Percentiles rank a stretch among this genome's conserved stretches.
phyloP scores from a whole-genome alignment of 208 protist species.

The Crithidia mellificae region DNA sequence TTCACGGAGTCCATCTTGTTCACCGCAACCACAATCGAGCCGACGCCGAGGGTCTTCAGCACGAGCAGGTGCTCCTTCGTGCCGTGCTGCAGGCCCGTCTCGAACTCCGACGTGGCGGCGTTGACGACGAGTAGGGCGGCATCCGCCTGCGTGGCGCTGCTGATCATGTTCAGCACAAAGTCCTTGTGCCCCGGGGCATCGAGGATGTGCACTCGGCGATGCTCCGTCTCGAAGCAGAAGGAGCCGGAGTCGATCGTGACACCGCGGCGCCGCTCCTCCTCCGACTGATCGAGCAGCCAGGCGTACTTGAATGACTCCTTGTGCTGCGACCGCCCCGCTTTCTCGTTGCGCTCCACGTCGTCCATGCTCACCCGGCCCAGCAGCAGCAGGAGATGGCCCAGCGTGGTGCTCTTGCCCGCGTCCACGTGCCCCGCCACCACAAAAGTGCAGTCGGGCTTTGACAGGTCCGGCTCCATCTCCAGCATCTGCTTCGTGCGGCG shows the following conservation, averaged over 20 bases:
- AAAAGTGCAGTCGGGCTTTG: conserved; percentile 81
- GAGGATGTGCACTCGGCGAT: conserved; percentile 82
- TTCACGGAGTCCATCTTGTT: conserved; percentile 99
- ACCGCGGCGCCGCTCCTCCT: conserved; percentile 95
- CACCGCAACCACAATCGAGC: conserved; percentile 95
- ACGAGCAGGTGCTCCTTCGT: conserved; percentile 97
- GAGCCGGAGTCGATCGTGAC: conserved; percentile 95
- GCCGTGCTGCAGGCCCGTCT: conserved; percentile 97
- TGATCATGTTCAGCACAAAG: conserved; percentile 98
- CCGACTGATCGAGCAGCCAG: conserved; percentile 95
- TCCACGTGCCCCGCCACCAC: conserved; percentile 89
- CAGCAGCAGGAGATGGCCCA: conserved; percentile 84
- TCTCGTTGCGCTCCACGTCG: conserved; percentile 90
- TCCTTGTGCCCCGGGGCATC: conserved; percentile 96
- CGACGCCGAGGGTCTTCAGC: conserved; percentile 97
- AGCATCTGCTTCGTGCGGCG: conserved; percentile 36
- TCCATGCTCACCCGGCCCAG: conserved; percentile 63
- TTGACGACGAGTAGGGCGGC: conserved; percentile 98
- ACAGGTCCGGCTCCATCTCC: conserved; percentile 35
- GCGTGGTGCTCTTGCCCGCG: conserved; percentile 85
- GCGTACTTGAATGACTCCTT: conserved; percentile 96
- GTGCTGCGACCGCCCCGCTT: conserved; percentile 69
- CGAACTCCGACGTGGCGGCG: conserved; percentile 96
- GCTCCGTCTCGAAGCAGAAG: conserved; percentile 91
- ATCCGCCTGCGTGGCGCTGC: conserved; percentile 97